Base-by-base conservation (phyloP, 202 grass and related monocot genomes). In the Dendrocalamus latiflorus region DNA sequence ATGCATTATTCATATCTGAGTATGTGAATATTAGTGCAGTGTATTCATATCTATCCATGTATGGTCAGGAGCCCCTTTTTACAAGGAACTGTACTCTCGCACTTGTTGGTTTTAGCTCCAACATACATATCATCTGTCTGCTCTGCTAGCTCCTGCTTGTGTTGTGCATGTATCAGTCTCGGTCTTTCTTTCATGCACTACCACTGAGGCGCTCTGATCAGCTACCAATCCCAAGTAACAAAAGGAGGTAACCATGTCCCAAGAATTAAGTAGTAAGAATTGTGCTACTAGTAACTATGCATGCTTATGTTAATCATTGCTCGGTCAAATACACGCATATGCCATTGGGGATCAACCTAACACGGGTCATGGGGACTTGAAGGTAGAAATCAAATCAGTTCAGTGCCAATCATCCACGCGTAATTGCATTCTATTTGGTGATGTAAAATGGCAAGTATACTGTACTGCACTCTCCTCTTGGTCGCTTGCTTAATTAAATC, bases 71-170 rank as follows among this genome's bases (percentile, higher is more conserved):
- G 28, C 2, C 3, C 26, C 3, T 8, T 63, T 63, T 18, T 63
- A 15, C 26, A 17, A 63, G 60, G 14, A 60, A 60, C 42, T 87
- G 41, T 74, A 24, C 61, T 88, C 76, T 85, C 83, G 81, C 76
- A 85, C 87, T 89, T 76, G 87, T 17, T 70, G 55, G 61, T 89
- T 85, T 85, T 85, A 47, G 76, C 76, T 70, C 81, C 68, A 80
- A 67, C 74, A 83, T 34, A 28, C 20, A 43, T 37, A 21, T 8
- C 50, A 21, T 8, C 78, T 81, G 50, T 44, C 30, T 37, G n/a
- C 6, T 12, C 64, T 55, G 21, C 60, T 65, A 59, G 33, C 30
- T 4, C 28, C 22, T 38, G 49, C 7, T 9, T 34, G 14, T 62
- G n/a, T n/a, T n/a, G n/a, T n/a, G n/a, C n/a, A n/a, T n/a, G n/a